Base-by-base conservation (phyloP, 2,329 filamentous ascomycete genomes). In the Tolypocladium inflatum region DNA sequence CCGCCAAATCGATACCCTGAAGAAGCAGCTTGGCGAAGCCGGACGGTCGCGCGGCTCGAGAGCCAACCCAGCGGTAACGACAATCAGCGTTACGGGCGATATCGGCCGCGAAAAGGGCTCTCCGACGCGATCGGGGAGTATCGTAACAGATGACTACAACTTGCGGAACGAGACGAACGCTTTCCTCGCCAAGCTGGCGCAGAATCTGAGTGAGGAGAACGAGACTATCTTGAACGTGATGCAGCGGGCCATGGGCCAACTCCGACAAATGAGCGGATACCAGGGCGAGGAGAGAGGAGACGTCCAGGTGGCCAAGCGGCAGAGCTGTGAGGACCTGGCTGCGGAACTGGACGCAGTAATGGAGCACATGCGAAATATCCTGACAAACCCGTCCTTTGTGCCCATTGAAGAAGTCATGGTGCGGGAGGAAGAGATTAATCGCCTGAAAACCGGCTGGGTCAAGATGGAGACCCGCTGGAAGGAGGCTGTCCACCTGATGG, bases 341-440 rank as follows among this genome's bases (percentile, higher is more conserved):
- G 69, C 75, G 10, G 89, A 95, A 62, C 84, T 97, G 74, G 87
- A 92, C 56, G 78, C 78, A 8, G 86, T 96, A 11, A 79, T 97
- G 60, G 85, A 89, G 39, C 91, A 96, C 68, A 81, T 99, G 62
- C 84, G 89, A 63, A 88, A 82, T 2, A 83, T 99, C 42, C 79
- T 99, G 51, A 97, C 91, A 10, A 97, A 97, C 67, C 94, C 94
- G 1, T 96, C 92, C 2, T 99, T 97, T 70, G 94, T 97, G 17
- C 90, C 93, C 0, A 84, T 97, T 26, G 94, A 97, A 66, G 94
- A 97, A 71, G 91, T 99, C 2, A 87, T 95, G 67, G 76, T 91
- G n/a, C 85, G 93, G 57, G 93, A 99, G 63, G 88, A 95, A 60
- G 92, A 97, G 70, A 97, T 99, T 63, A 80, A 82, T 56, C 83